phyloP scores from a whole-genome alignment of 257 asterid species.

The Nemophila menziesii region DNA sequence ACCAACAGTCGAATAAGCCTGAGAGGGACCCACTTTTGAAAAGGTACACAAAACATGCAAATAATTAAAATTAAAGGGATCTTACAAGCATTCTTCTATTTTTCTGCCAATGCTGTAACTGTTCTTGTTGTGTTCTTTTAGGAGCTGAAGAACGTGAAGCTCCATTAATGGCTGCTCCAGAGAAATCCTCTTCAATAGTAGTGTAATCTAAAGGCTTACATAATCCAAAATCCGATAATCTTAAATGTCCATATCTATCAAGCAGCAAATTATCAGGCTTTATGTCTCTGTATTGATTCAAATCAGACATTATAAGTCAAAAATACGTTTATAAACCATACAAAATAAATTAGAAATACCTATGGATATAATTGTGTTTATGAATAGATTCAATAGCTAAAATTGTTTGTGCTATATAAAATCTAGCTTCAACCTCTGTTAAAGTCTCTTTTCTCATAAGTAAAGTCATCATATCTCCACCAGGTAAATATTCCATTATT shows the following conservation, averaged over 20 bases:
- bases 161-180: constrained; percentile 41
- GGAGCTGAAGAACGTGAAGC: constrained; percentile 42
- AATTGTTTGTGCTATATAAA: constrained; percentile 83
- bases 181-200: constrained; percentile 70
- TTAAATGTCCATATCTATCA: constrained; percentile 78
- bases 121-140: constrained; percentile 90
- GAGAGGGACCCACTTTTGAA: constrained; percentile 19
- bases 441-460: constrained; percentile 85
- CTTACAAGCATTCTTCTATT: constrained; percentile 94
- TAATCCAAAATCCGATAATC: constrained; percentile 93
- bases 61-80: constrained; percentile 8
- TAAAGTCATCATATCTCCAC: constrained; percentile 95
- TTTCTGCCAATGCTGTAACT: constrained; percentile 96
- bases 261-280: constrained; percentile 95
- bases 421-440: constrained; percentile 76
- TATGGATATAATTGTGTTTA: constrained; percentile 71
- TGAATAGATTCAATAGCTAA: constrained; percentile 93
- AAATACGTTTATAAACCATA: constrained; percentile 10
- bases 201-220: constrained; percentile 97
- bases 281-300: constrained; percentile 60
- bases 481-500: constrained; percentile 92
- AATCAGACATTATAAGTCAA: constrained; percentile 19
- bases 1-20: constrained; percentile 98
- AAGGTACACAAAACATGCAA: background rate
- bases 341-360: constrained; percentile 34